Percentiles rank a stretch among this genome's conserved stretches.
These are phyloP conservation scores for Saprolegnia diclina DNA, from an alignment of 352 stramenopile species.

Conservation along the genomic window DNA sequence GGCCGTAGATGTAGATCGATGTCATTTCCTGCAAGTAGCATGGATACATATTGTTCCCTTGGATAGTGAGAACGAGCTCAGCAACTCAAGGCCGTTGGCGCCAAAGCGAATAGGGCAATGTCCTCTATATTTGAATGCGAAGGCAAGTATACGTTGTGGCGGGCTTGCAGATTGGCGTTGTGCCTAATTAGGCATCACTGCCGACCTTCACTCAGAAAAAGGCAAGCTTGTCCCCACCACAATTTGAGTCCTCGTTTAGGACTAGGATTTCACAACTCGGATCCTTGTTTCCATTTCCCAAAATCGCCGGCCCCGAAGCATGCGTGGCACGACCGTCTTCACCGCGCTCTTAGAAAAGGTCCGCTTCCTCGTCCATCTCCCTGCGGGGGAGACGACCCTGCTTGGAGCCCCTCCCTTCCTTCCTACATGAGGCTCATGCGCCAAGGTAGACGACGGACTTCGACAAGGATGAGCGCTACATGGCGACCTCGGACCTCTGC, in stretches of 20 bases:
- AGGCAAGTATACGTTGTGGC: background rate
- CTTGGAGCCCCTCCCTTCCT: background rate
- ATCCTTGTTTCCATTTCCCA: background rate
- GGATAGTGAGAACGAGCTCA: too few species aligned
- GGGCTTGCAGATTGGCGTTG: background rate
- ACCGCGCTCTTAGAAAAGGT: slow-evolving; percentile 26
- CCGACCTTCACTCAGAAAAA: background rate
- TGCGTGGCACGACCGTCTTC: slow-evolving; percentile 10
- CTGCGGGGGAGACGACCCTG: background rate
- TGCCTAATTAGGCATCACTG: background rate
- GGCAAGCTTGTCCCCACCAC: background rate
- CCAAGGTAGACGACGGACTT: slow-evolving; percentile 36
- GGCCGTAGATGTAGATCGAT: too few species aligned
- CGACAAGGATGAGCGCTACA: slow-evolving; percentile 99
- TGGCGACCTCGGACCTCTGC: slow-evolving; percentile 98
- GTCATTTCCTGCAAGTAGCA: too few species aligned
- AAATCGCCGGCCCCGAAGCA: background rate
- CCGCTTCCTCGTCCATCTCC: background rate
- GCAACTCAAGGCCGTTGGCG: too few species aligned
- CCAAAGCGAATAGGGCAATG: too few species aligned
- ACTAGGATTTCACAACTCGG: background rate
- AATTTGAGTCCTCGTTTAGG: background rate
- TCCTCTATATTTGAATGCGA: too few species aligned
- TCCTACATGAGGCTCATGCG: background rate
- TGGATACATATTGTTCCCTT: too few species aligned